These are phyloP conservation scores for Linanthus parryae DNA, from an alignment of 148 eudicot species.

Conservation along the genomic window DNA sequence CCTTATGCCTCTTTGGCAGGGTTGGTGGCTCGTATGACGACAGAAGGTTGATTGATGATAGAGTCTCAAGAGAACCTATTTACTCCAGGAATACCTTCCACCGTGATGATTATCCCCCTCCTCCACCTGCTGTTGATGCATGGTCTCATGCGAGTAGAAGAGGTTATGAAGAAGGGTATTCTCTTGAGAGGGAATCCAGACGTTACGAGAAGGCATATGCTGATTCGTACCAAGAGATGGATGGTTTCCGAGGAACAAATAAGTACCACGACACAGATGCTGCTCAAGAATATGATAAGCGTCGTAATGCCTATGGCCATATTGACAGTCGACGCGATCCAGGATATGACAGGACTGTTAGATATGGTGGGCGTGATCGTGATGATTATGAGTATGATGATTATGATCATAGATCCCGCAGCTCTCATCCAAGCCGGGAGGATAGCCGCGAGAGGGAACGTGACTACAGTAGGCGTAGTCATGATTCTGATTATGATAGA, in stretches of 20 bases:
- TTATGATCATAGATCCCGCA: conserved; percentile 65
- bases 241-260: conserved; percentile 35
- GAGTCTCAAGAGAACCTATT: conserved; percentile 61
- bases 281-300: conserved; percentile 26
- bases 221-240: conserved; percentile 59
- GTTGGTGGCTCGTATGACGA: conserved; percentile 77
- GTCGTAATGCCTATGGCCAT: conserved; percentile 22
- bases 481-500: conserved; percentile 90
- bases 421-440: conserved; percentile 37
- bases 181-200: conserved; percentile 71
- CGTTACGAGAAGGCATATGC: conserved; percentile 62
- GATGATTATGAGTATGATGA: conserved; percentile 74
- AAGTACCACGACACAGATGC: conserved; percentile 37
- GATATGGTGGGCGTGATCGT: conserved; percentile 62
- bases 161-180: conserved; percentile 77
- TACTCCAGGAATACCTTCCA: conserved; percentile 63
- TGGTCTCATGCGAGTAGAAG: conserved; percentile 85
- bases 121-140: conserved; percentile 47
- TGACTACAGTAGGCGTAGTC: conserved; percentile 70
- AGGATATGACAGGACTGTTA: conserved; percentile 53
- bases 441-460: conserved; percentile 84
- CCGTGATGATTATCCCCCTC: conserved; percentile 68
- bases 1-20: conserved; percentile 43
- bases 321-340: conserved; percentile 28
- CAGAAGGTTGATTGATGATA: conserved; percentile 84